phyloP scores from a whole-genome alignment of 176 grass and related monocot species.

The Oryza australiensis region DNA sequence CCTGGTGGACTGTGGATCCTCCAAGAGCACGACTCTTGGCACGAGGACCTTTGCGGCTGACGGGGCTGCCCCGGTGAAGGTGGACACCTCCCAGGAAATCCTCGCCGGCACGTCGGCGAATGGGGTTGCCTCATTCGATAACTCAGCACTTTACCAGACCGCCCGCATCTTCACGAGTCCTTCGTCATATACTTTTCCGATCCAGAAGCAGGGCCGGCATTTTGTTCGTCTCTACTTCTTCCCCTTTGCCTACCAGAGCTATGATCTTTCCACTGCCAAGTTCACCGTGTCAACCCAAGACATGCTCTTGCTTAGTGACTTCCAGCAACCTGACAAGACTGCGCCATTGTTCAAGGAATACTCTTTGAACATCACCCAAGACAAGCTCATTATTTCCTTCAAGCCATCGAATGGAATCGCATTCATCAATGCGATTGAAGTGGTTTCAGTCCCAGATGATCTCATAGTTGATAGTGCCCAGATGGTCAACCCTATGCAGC shows the following conservation, averaged over 20 bases:
- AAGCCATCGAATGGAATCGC: constrained; percentile 69
- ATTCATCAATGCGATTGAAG: constrained; percentile 89
- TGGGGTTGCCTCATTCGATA: constrained; percentile 51
- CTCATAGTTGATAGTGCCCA: constrained; percentile 51
- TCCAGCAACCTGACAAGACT: constrained; percentile 61
- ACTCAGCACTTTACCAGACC: constrained; percentile 58
- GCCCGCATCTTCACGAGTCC: constrained; percentile 75
- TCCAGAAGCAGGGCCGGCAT: constrained; percentile 79
- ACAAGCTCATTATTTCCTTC: constrained; percentile 81
- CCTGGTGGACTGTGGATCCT: constrained; percentile 80
- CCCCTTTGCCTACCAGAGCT: constrained; percentile 71
- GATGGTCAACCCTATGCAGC: constrained; percentile 56
- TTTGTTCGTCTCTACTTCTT: constrained; percentile 90
- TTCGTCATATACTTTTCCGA: constrained; percentile 79
- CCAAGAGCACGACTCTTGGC: constrained; percentile 57
- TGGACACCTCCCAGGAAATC: constrained; percentile 58
- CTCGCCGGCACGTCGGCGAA: constrained; percentile 56
- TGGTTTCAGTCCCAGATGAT: constrained; percentile 76
- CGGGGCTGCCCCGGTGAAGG: constrained; percentile 48
- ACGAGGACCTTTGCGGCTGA: constrained; percentile 68
- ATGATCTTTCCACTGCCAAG: constrained; percentile 68
- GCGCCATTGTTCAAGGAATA: constrained; percentile 79
- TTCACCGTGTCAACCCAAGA: constrained; percentile 89
- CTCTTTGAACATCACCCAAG: constrained; percentile 65
- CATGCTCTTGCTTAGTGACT: constrained; percentile 70